Evolutionary conservation across 768 basidiomycete species (phyloP), one percentile per base, ranked within the genome.

Genomic region (Hydnum rufescens): DNA sequence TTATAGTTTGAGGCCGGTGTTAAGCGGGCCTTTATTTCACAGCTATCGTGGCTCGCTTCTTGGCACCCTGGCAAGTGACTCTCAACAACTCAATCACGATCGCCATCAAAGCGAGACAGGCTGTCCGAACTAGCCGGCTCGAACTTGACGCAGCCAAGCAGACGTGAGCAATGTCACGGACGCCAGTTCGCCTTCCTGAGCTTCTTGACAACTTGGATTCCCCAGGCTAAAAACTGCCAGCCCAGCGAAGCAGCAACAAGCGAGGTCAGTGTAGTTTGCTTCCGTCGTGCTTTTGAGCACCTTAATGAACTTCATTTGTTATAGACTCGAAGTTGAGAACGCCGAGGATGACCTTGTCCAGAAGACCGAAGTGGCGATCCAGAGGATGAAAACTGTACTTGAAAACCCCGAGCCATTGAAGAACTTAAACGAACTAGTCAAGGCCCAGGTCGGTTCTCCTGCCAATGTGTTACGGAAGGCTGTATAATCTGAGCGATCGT

Each of bases 321-420:
- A 6, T 55, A 65, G 62, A 47, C 77, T 95, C 22, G 87, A 92
- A 58, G 84, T 88, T 5, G 85, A 89, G 74, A 88, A 88, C 57
- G 84, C 85, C 5, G 85, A 89, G 54, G 95, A 99, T 64, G 88
- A 92, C 65, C 76, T 97, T 30, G 95, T 97, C 3, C 90, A 92
- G 64, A 89, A 88, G 72, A 99, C 95, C 23, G 95, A 99, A 65
- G 83, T 92, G 29, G 93, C 92, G 1, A 95, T 95, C 60, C 85
- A 83, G 2, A 74, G 89, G 42, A 93, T 95, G 90, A 93, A 93
- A 72, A 82, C 86, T n/a, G 93, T 97, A 16, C 73, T 99, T 34
- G 93, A 97, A 60, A 96, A 96, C 66, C 95, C 95, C 34, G 93
- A 96, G 67, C 87, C 95, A 3, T 66, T 99, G 64, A 90, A 86